Percentiles rank a stretch among this genome's conserved stretches.
phyloP scores from a whole-genome alignment of 225 moss, liverwort and hornwort genomes.

The Marchantia polymorpha region DNA sequence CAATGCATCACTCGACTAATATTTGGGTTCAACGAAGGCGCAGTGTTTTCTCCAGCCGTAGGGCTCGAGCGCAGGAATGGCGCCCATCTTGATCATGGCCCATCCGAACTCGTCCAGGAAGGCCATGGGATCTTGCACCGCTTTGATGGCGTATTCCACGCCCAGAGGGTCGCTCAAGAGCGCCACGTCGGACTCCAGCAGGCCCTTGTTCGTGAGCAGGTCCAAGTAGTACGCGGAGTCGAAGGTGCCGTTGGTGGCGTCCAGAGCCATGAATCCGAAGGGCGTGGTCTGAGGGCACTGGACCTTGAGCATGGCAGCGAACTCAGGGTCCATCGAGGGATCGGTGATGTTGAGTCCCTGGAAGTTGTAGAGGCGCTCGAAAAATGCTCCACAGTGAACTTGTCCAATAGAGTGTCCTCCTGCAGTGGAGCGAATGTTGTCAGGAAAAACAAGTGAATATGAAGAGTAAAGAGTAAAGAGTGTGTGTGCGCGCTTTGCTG shows the following conservation, averaged over 20 bases:
- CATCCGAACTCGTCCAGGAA: background rate
- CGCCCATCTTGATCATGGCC: background rate
- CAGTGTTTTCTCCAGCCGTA: background rate
- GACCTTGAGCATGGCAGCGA: background rate
- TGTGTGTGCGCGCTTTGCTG: too few relatives aligned
- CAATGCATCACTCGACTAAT: too few relatives aligned
- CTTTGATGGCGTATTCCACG: background rate
- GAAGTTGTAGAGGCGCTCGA: background rate
- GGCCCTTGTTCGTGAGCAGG: background rate
- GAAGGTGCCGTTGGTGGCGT: background rate
- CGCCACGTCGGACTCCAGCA: background rate
- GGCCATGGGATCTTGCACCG: background rate
- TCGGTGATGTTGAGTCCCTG: background rate
- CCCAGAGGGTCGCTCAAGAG: background rate
- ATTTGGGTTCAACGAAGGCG: background rate
- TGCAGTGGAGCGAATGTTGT: background rate
- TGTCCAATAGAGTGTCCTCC: background rate
- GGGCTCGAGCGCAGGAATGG: background rate
- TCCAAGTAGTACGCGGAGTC: background rate
- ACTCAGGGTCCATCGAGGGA: background rate
- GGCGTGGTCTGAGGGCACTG: background rate
- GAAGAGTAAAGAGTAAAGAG: too few relatives aligned
- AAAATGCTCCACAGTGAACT: background rate
- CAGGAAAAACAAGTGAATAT: too few relatives aligned
- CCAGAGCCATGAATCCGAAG: background rate